These are phyloP conservation scores for Pseudonectria buxi DNA, from an alignment of 2,329 filamentous ascomycete species.

Conservation along the genomic window DNA sequence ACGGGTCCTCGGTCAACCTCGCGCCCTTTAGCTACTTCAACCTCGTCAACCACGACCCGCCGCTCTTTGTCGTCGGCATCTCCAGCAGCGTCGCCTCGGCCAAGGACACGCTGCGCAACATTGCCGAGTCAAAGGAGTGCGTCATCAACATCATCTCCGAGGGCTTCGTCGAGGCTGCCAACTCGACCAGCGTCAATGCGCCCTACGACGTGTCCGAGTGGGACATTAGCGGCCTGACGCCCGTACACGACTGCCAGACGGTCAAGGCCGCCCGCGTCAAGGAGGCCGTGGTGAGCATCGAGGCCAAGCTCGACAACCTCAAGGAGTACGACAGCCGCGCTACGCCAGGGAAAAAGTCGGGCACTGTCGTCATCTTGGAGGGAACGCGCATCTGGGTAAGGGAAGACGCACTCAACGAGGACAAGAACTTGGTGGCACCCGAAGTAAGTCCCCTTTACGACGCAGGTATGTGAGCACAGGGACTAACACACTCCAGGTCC, in stretches of 20 bases:
- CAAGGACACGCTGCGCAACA: slow-evolving; percentile 75
- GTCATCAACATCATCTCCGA: slow-evolving; percentile 84
- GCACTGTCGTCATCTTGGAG: slow-evolving; percentile 70
- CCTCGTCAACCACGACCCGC: slow-evolving; percentile 78
- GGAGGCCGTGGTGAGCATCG: slow-evolving; percentile 77
- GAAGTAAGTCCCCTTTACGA: slow-evolving; percentile 37
- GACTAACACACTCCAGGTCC: slow-evolving; percentile 37
- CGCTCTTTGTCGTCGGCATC: slow-evolving; percentile 64
- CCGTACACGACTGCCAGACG: slow-evolving; percentile 53
- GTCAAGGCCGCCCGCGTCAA: slow-evolving; percentile 68
- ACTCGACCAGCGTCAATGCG: slow-evolving; percentile 70
- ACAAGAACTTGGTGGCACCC: slow-evolving; percentile 67
- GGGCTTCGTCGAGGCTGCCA: slow-evolving; percentile 80
- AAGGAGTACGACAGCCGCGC: slow-evolving; percentile 71
- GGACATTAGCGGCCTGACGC: slow-evolving; percentile 69
- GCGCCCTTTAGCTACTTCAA: slow-evolving; percentile 87
- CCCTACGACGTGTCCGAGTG: slow-evolving; percentile 75
- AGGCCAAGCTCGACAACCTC: slow-evolving; percentile 68
- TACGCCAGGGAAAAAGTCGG: slow-evolving; percentile 66
- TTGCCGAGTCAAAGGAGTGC: slow-evolving; percentile 66
- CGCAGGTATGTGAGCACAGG: background rate
- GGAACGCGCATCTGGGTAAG: slow-evolving; percentile 83
- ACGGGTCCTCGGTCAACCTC: slow-evolving; percentile 63
- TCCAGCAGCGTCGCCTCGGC: slow-evolving; percentile 39
- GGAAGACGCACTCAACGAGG: slow-evolving; percentile 79